These are phyloP conservation scores for Lasiodiplodia sp. DNA, from an alignment of 2,329 filamentous ascomycete species.

Conservation along the genomic window DNA sequence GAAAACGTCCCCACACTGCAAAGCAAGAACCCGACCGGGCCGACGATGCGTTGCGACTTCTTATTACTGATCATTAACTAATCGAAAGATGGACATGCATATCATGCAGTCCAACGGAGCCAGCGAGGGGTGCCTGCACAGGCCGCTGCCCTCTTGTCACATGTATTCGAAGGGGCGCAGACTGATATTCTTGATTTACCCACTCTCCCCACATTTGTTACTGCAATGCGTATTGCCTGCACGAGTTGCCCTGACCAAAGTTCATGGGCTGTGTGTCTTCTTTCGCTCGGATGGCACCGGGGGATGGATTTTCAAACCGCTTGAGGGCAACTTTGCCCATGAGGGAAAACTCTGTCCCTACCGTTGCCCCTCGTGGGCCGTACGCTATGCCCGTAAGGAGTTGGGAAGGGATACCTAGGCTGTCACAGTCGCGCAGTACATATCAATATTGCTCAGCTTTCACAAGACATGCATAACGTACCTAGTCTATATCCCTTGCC, in stretches of 20 bases:
- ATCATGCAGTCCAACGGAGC: constrained; percentile 12
- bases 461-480: constrained; percentile 17
- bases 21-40: constrained; percentile 1
- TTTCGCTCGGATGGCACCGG: not conserved
- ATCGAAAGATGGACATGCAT: not conserved
- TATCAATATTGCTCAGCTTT: not conserved
- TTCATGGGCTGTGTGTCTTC: not conserved
- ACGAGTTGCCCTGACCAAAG: not conserved
- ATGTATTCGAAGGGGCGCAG: constrained; percentile 9
- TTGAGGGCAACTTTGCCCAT: not conserved
- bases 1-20: not conserved
- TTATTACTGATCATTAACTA: constrained; percentile 20
- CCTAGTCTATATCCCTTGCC: constrained; percentile 3
- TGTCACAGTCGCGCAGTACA: not conserved
- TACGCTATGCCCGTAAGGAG: not conserved
- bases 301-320: not conserved
- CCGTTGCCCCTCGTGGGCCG: not conserved
- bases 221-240: not conserved
- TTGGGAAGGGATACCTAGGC: not conserved
- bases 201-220: not conserved
- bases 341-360: not conserved
- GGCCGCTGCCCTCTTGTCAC: not conserved
- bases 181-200: not conserved
- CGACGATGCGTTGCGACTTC: not conserved
- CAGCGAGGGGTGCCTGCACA: constrained; percentile 2